Percentiles rank a stretch among this genome's conserved stretches.
Conservation (phyloP, 768 basidiomycete species). For the Boletellus sp. region DNA sequence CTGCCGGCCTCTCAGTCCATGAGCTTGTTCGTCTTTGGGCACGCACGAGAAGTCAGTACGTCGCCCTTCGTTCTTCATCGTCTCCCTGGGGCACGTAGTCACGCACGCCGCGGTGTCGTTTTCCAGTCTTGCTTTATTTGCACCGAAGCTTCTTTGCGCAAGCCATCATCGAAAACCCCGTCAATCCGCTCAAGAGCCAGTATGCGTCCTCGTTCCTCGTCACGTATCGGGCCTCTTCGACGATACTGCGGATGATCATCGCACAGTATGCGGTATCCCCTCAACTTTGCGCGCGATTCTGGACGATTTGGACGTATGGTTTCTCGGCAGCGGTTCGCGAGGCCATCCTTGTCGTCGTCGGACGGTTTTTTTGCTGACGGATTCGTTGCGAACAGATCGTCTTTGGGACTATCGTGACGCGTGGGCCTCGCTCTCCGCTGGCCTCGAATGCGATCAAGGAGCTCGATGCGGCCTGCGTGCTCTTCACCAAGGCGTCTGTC, state of each 20-base stretch:
- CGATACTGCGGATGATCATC: constrained; percentile 48
- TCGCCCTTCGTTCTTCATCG: constrained; percentile 1
- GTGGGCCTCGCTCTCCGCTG: constrained; percentile 64
- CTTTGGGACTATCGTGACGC: constrained; percentile 75
- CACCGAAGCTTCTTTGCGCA: constrained; percentile 70
- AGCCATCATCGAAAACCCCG: constrained; percentile 64
- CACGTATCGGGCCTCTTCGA: constrained; percentile 54
- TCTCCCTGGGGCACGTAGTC: not conserved
- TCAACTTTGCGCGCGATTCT: constrained; percentile 49
- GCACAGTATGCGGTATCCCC: constrained; percentile 49
- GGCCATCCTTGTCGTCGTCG: not conserved
- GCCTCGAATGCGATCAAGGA: constrained; percentile 66
- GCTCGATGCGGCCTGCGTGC: constrained; percentile 59
- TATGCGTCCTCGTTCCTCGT: constrained; percentile 66
- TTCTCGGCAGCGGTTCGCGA: constrained; percentile 50
- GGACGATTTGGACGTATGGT: constrained; percentile 61
- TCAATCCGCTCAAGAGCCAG: constrained; percentile 60
- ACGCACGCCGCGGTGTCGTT: not conserved
- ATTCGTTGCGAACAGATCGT: constrained; percentile 47
- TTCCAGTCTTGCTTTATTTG: constrained; percentile 55
- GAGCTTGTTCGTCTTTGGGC: constrained; percentile 37
- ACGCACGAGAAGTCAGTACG: constrained; percentile 37
- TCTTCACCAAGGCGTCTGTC: constrained; percentile 61
- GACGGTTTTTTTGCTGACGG: constrained; percentile 1
- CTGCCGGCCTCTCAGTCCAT: constrained; percentile 29